These are phyloP conservation scores for Venturia asperata DNA, from an alignment of 2,329 filamentous ascomycete species.

Conservation along the genomic window DNA sequence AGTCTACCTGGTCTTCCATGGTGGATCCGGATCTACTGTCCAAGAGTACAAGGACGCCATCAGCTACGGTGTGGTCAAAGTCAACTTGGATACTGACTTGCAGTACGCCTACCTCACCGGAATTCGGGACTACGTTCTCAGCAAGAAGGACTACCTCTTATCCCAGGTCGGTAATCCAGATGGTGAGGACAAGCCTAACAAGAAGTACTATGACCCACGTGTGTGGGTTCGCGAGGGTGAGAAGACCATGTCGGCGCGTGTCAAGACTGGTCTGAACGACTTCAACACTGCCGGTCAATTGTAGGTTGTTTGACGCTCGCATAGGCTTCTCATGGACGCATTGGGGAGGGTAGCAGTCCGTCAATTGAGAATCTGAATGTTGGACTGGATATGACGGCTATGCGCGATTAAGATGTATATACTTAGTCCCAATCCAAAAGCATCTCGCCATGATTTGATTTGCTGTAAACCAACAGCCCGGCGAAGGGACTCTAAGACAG, in stretches of 20 bases:
- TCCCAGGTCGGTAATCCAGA: conserved; percentile 90
- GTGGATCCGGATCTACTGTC: conserved; percentile 86
- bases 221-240: conserved; percentile 96
- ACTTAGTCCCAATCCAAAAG: background rate
- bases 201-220: conserved; percentile 76
- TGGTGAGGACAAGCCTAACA: conserved; percentile 96
- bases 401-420: conserved; percentile 1
- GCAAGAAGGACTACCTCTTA: conserved; percentile 91
- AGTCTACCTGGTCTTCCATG: conserved; percentile 99
- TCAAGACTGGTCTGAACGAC: conserved; percentile 75
- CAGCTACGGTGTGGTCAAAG: conserved; percentile 92
- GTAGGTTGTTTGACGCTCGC: conserved; percentile 38
- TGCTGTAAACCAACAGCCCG: too few species aligned
- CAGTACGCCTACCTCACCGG: conserved; percentile 90
- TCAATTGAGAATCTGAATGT: background rate
- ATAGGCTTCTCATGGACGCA: background rate
- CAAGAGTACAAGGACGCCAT: conserved; percentile 87
- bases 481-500: too few species aligned
- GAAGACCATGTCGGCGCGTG: conserved; percentile 86
- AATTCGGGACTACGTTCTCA: conserved; percentile 88
- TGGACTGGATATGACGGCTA: background rate
- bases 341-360: background rate
- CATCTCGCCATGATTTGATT: background rate
- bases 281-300: conserved; percentile 80
- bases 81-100: conserved; percentile 97